These are phyloP conservation scores for Collybiopsis luxurians DNA, from an alignment of 768 basidiomycete genomes.

Conservation along the genomic window DNA sequence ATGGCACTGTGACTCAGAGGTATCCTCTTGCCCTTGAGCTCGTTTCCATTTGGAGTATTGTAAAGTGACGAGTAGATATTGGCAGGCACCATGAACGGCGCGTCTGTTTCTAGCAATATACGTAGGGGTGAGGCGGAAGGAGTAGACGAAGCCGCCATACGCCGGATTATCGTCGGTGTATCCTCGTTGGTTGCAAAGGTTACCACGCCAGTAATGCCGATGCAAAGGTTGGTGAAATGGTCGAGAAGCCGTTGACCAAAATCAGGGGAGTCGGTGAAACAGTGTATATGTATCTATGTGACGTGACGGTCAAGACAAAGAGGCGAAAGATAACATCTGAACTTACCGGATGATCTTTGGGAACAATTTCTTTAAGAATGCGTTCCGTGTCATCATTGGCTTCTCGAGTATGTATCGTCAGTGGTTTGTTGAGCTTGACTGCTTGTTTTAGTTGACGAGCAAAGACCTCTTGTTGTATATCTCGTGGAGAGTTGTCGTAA, in stretches of 20 bases:
- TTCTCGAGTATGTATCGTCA: conserved; percentile 86
- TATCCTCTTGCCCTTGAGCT: conserved; percentile 49
- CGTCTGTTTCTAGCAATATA: conserved; percentile 80
- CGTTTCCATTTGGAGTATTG: conserved; percentile 14
- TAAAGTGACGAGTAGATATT: conserved; percentile 64
- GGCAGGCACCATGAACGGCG: conserved; percentile 82
- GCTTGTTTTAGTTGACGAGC: conserved; percentile 66
- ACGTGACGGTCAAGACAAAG: neutral
- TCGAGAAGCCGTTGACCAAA: conserved; percentile 70
- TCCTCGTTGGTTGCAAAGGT: conserved; percentile 75
- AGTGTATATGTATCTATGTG: conserved; percentile 82
- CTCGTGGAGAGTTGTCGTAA: conserved; percentile 74
- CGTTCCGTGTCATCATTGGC: conserved; percentile 81
- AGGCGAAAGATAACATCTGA: neutral
- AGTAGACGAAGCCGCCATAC: conserved; percentile 34
- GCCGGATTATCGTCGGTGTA: conserved; percentile 64
- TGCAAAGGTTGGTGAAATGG: conserved; percentile 79
- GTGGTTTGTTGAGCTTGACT: conserved; percentile 65
- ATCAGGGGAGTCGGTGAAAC: conserved; percentile 80
- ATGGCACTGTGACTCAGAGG: conserved; percentile 77
- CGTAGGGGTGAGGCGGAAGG: conserved; percentile 27
- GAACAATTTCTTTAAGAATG: conserved; percentile 76
- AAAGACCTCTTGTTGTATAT: conserved; percentile 65
- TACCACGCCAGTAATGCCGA: conserved; percentile 85
- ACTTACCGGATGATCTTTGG: conserved; percentile 62